A percentile compares a stretch with the other conserved stretches of the same genome.
Conservation (phyloP, 768 basidiomycete species). For the Lactarius vividus region DNA sequence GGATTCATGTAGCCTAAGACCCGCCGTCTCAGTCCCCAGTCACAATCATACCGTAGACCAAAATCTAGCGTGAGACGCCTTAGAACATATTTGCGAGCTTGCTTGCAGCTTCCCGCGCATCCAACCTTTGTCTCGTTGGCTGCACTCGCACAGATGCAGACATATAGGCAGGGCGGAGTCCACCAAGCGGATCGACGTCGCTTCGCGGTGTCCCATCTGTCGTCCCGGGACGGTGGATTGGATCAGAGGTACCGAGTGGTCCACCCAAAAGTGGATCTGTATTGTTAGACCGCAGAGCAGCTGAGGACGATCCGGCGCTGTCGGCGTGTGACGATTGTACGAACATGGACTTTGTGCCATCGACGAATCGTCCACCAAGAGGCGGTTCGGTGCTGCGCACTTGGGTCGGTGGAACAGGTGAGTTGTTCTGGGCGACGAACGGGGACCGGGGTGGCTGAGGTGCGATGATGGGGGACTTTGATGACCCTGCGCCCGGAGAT, state of each 20-base stretch:
- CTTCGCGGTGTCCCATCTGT: constrained; percentile 22
- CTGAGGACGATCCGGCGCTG: neutral
- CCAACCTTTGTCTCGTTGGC: constrained; percentile 69
- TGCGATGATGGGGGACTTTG: constrained; percentile 30
- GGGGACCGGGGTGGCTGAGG: constrained; percentile 31
- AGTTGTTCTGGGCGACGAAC: constrained; percentile 34
- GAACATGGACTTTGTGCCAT: constrained; percentile 82
- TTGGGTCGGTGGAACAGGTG: constrained; percentile 33
- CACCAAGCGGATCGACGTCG: constrained; percentile 62
- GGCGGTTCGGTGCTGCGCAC: constrained; percentile 44
- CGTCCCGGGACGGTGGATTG: constrained; percentile 24
- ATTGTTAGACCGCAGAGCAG: neutral
- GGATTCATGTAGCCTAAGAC: constrained; percentile 12
- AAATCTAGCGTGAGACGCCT: constrained; percentile 5
- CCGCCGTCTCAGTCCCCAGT: constrained; percentile 3
- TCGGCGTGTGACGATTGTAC: constrained; percentile 44
- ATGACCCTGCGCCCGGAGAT: constrained; percentile 57
- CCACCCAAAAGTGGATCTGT: constrained; percentile 26
- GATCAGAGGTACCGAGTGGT: constrained; percentile 20
- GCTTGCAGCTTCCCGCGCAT: constrained; percentile 83
- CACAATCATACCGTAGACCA: constrained; percentile 3
- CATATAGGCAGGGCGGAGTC: constrained; percentile 60
- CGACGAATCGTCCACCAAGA: constrained; percentile 62
- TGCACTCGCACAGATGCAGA: constrained; percentile 70
- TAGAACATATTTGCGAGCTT: constrained; percentile 90